Conservation (phyloP, 139 green algal genomes). For the Diplosphaera chodatii region DNA sequence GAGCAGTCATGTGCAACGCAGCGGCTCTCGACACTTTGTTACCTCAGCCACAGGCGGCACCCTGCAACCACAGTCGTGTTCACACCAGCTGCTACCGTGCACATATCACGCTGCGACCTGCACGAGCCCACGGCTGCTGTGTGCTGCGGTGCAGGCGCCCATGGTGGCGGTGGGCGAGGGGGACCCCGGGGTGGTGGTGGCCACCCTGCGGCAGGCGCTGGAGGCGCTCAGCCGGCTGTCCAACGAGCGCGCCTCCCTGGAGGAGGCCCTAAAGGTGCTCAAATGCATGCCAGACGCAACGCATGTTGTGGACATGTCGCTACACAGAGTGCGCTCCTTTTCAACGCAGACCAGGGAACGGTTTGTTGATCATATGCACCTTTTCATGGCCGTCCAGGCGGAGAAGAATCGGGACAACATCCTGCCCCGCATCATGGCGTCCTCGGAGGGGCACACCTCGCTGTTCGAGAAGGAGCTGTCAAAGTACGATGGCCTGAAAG, state of each 20-base stretch:
- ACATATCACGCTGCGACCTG: no score
- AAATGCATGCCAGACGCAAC: no score
- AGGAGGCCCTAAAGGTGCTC: slow-evolving; percentile 77
- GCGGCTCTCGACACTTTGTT: no score
- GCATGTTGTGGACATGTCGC: no score
- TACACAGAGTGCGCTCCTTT: no score
- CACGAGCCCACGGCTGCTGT: background rate
- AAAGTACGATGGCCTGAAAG: slow-evolving; percentile 77
- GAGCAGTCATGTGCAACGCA: no score
- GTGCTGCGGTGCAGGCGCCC: slow-evolving; percentile 34
- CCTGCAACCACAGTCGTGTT: no score
- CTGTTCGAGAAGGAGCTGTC: slow-evolving; percentile 74
- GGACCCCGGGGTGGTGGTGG: slow-evolving; percentile 62
- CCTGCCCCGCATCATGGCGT: slow-evolving; percentile 77
- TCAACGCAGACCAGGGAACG: no score
- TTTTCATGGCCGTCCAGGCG: no score
- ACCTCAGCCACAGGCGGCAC: no score
- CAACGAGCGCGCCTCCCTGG: slow-evolving; percentile 60
- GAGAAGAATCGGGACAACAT: slow-evolving; percentile 86
- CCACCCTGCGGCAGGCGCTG: slow-evolving; percentile 54
- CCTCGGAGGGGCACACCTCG: slow-evolving; percentile 28
- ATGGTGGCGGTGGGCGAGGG: slow-evolving; percentile 51
- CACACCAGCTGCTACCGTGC: no score
- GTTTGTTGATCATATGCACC: no score
- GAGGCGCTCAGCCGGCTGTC: slow-evolving; percentile 46